Evolutionary conservation across 495 filamentous ascomycete genomes (phyloP).

Genomic region (Rostrohypoxylon terebratum): DNA sequence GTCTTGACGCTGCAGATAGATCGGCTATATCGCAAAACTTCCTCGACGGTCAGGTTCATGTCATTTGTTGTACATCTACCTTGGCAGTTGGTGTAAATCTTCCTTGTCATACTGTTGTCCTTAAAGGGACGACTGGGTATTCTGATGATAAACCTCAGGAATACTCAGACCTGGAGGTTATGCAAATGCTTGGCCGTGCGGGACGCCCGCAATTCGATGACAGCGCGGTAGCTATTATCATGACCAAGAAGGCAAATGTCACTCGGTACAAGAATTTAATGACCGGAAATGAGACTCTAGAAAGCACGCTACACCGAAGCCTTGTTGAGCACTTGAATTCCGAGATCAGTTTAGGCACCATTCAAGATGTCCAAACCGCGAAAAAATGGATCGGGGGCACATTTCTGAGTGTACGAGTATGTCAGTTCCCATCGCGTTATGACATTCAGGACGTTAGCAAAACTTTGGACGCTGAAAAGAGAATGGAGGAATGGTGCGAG

Average conservation of each 20-base stretch:
- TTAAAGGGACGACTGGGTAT: constrained; percentile 88
- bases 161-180: constrained; percentile 92
- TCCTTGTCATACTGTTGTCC: constrained; percentile 90
- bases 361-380: constrained; percentile 76
- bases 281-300: constrained; percentile 82
- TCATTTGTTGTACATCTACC: constrained; percentile 97
- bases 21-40: constrained; percentile 77
- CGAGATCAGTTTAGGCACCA: constrained; percentile 87
- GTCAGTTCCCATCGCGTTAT: constrained; percentile 83
- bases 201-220: constrained; percentile 94
- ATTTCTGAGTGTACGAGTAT: constrained; percentile 86
- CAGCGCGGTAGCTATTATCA: constrained; percentile 85
- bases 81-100: constrained; percentile 94
- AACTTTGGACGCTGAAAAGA: constrained; percentile 71
- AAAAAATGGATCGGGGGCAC: constrained; percentile 87
- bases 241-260: constrained; percentile 78
- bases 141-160: constrained; percentile 72
- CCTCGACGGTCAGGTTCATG: constrained; percentile 78
- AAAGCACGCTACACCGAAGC: constrained; percentile 89
- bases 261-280: constrained; percentile 84
- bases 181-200: constrained; percentile 98
- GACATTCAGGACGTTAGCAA: constrained; percentile 59
- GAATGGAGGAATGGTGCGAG: constrained; percentile 82
- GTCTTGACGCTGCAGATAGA: constrained; percentile 78
- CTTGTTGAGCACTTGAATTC: constrained; percentile 95